These are phyloP conservation scores for Gonium pectorale DNA, from an alignment of 139 green algal genomes.

Conservation along the genomic window DNA sequence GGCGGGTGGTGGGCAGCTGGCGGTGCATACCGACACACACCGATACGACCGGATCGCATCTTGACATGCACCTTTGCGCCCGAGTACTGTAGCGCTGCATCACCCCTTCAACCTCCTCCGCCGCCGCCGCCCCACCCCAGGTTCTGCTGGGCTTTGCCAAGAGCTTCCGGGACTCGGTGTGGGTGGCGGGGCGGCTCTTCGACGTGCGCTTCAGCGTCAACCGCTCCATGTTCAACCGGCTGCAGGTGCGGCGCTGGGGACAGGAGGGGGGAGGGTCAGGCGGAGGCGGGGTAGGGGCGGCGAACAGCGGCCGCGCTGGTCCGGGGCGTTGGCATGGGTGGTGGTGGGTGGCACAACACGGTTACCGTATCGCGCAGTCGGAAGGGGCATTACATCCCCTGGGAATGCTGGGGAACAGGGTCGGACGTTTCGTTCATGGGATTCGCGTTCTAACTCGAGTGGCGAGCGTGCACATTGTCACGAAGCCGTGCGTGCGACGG, in stretches of 20 bases:
- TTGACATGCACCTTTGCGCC: not conserved
- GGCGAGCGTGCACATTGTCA: no score
- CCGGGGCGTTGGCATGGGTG: not conserved
- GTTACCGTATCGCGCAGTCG: not conserved
- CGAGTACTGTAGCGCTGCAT: not conserved
- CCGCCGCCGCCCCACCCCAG: not conserved
- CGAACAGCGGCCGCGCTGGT: not conserved
- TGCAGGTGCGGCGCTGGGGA: no score
- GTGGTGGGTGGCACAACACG: not conserved
- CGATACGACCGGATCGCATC: not conserved
- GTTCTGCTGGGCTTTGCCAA: conserved; percentile 48
- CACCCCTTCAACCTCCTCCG: not conserved
- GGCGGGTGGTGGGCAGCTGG: not conserved
- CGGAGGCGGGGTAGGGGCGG: not conserved
- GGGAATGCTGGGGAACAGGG: not conserved
- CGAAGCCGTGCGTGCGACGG: no score
- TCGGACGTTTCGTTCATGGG: not conserved
- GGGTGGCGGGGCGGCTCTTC: conserved; percentile 1
- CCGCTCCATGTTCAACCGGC: conserved; percentile 46
- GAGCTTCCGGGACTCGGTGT: conserved; percentile 25
- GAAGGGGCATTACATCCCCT: not conserved
- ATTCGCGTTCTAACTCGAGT: no score
- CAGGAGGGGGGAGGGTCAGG: no score
- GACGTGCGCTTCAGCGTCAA: conserved; percentile 64
- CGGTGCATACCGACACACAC: not conserved